Base-by-base conservation (phyloP, 148 eudicot species). In the Rhododendron griersonianum region DNA sequence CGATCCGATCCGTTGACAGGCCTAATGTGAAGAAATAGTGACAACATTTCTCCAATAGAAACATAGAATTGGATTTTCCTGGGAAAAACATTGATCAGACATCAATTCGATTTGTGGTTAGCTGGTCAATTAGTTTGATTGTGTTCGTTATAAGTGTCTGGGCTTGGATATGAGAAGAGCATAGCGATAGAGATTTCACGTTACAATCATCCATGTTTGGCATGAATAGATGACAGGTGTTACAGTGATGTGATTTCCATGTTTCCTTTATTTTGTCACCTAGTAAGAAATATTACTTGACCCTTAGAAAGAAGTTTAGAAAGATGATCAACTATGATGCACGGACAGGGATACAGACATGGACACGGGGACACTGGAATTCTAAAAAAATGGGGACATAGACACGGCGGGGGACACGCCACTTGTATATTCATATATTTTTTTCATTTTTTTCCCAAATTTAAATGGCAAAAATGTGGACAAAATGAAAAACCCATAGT, bases 1-100 rank as follows among this genome's bases (percentile, higher is more conserved):
- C n/a, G n/a, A n/a, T n/a, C n/a, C n/a, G n/a, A n/a, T n/a, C n/a
- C n/a, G n/a, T n/a, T n/a, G n/a, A n/a, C n/a, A n/a, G n/a, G n/a
- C n/a, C n/a, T n/a, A n/a, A 82, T 82, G 74, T 59, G 75, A 82
- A 39, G 71, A 81, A 6, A 16, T 81, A 81, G 14, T 28, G 25
- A 39, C 39, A 25, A 81, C 50, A 81, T 21, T 35, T 82, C 73
- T 82, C 76, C 65, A 19, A 7, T 47, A 16, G 73, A 59, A 5
- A 57, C 48, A 37, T 81, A 14, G 2, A 37, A 18, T 21, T 41
- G 15, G 47, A 82, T 59, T 59, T 59, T 53, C 7, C 4, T n/a
- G 18, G 11, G 10, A 59, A 82, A 82, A 33, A 11, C 51, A 82
- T 63, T 37, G 21, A 14, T 61, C 8, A 48, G n/a, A 35, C 5